These are phyloP conservation scores for Phalaenopsis aphrodite DNA, from an alignment of 106 monocot genomes.

Conservation along the genomic window DNA sequence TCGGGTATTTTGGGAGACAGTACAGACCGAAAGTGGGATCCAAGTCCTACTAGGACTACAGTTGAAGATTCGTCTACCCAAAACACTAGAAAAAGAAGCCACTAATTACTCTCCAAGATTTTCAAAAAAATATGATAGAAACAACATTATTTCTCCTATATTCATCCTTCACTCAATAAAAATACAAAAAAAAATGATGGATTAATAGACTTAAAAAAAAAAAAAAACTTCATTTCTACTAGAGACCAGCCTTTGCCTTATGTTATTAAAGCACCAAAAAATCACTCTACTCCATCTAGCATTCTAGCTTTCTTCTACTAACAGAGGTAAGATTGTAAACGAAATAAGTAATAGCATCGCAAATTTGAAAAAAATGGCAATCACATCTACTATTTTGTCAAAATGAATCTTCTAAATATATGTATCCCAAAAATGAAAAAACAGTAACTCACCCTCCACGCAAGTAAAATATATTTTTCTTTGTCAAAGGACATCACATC, in stretches of 20 bases:
- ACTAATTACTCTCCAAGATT: too few relatives aligned
- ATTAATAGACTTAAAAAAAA: background rate
- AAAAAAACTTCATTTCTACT: background rate
- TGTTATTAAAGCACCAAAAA: background rate
- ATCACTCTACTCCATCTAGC: background rate
- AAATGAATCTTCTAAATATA: background rate
- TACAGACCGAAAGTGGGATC: too few relatives aligned
- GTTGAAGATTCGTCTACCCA: too few relatives aligned
- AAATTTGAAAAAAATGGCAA: background rate
- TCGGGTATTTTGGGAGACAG: too few relatives aligned
- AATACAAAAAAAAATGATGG: too few relatives aligned
- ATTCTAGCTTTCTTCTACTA: background rate
- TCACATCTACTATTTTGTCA: background rate
- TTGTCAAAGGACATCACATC: conserved; percentile 95
- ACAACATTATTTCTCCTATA: too few relatives aligned
- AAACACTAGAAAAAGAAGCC: too few relatives aligned
- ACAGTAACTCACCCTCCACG: conserved; percentile 74
- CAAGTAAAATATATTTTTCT: conserved; percentile 84
- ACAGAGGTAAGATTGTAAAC: background rate
- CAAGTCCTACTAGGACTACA: too few relatives aligned
- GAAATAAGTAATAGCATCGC: background rate
- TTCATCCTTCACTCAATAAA: too few relatives aligned
- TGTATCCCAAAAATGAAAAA: background rate
- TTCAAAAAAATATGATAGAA: too few relatives aligned
- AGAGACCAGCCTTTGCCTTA: background rate